Evolutionary conservation across 163 green algal genomes (phyloP), one percentile per base, ranked within the genome.

Genomic region (Scenedesmus sp.): DNA sequence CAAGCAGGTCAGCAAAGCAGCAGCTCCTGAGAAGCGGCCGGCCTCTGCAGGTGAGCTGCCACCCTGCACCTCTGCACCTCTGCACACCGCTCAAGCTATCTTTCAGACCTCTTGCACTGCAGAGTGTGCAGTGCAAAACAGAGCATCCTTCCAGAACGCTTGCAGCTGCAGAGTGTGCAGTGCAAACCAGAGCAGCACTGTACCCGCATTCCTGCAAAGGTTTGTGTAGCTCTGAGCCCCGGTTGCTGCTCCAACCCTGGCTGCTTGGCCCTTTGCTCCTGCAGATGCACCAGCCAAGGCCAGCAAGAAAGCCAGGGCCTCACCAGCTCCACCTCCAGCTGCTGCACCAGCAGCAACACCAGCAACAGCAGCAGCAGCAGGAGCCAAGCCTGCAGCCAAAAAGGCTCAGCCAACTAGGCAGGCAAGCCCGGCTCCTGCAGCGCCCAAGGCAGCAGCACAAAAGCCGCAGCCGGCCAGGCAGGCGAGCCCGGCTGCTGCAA

Each of bases 1-100:
- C 23, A 70, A 77, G 84, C n/a, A 56, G 34, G 57, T 5, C 13
- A n/a, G n/a, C 59, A 76, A 8, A 34, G 7, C 84, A 77, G 26
- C 84, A 79, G 84, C 62, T 70, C n/a, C 62, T 59, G 57, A 88
- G 9, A 76, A 88, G 64, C 59, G 84, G n/a, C 59, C 57, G 4
- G 59, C 23, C 2, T 55, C 84, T 18, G 23, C 84, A 62, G 60
- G 84, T 60, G 84, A 56, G 59, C 56, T 15, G 6, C 16, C 18
- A 52, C 23, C 59, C 59, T 60, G 84, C 7, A 60, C 70, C 6
- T 23, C 46, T 76, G 66, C 70, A 7, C 70, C 23, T 52, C 23
- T 79, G 70, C 23, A 52, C 23, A 4, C 2, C 66, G 26, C 16
- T 76, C 18, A 76, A 16, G 2, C 16, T 6, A 76, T 16, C 12